A percentile compares a stretch with the other conserved stretches of the same genome.
Evolutionary conservation across 2,329 filamentous ascomycete genomes (phyloP).

Genomic region (Botrytis porri): DNA sequence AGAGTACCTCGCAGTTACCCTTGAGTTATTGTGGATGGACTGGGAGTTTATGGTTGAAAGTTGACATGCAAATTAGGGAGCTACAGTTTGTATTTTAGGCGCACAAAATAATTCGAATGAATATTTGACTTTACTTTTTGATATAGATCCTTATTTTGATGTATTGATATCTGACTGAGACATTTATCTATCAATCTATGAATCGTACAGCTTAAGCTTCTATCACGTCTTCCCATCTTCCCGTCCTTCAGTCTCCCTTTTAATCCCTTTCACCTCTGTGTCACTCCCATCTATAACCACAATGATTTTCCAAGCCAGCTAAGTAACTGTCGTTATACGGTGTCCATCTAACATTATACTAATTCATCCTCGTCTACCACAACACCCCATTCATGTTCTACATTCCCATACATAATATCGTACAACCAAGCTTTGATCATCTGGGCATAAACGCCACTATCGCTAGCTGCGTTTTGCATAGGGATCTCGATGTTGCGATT

Average conservation of each 20-base stretch:
- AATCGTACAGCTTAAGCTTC: neutral
- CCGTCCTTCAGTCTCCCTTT: neutral
- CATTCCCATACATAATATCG: conserved; percentile 72
- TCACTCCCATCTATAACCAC: neutral
- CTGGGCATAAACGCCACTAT: conserved; percentile 52
- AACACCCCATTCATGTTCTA: conserved; percentile 66
- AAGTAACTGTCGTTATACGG: neutral
- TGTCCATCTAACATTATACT: neutral
- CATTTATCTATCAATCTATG: neutral
- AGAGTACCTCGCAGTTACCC: neutral
- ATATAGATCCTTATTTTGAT: neutral
- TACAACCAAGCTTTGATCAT: conserved; percentile 64
- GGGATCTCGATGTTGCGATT: conserved; percentile 61
- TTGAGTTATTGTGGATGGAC: neutral
- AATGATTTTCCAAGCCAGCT: neutral
- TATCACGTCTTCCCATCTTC: neutral
- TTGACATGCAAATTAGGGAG: conserved; percentile 2
- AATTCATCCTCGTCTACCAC: conserved; percentile 54
- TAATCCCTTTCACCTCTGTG: neutral
- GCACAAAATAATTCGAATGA: conserved; percentile 19
- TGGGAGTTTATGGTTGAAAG: conserved; percentile 3
- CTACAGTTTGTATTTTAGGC: conserved; percentile 21
- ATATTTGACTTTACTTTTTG: conserved; percentile 4
- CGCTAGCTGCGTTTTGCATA: conserved; percentile 49
- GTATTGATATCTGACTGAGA: neutral